phyloP scores from a whole-genome alignment of 2,329 filamentous ascomycete genomes.

The Claviceps sp. region DNA sequence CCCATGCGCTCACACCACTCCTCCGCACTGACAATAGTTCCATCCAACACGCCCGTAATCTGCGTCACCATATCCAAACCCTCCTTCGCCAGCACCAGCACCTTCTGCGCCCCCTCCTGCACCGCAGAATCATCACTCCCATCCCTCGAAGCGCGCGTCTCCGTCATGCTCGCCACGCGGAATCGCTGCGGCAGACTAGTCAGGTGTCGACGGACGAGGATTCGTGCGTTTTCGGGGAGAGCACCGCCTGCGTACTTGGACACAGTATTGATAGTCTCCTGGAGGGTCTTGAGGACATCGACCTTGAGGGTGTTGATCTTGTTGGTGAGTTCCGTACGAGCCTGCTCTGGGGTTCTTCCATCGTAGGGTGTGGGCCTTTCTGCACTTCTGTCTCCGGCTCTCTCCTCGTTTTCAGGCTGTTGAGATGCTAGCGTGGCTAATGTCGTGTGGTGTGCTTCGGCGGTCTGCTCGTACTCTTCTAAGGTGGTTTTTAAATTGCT shows the following conservation, averaged over 20 bases:
- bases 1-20: constrained; percentile 77
- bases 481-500: constrained; percentile 60
- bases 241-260: constrained; percentile 86
- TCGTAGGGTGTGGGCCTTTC: neutral
- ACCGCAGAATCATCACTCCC: constrained; percentile 24
- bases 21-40: constrained; percentile 82
- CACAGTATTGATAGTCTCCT: constrained; percentile 70
- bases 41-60: constrained; percentile 75
- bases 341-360: constrained; percentile 14
- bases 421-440: constrained; percentile 3
- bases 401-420: constrained; percentile 2
- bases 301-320: constrained; percentile 54
- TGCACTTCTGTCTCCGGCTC: neutral
- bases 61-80: constrained; percentile 90
- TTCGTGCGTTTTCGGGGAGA: constrained; percentile 73
- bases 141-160: constrained; percentile 13
- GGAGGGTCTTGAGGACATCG: constrained; percentile 66
- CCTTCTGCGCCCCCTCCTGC: constrained; percentile 53
- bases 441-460: constrained; percentile 3
- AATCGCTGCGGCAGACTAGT: constrained; percentile 76
- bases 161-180: constrained; percentile 49
- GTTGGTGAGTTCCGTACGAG: constrained; percentile 35
- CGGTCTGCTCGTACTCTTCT: constrained; percentile 58
- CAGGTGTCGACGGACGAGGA: constrained; percentile 71
- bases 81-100: constrained; percentile 76